These are phyloP conservation scores for Boechera stricta DNA, from an alignment of 345 rosid genomes.

Conservation along the genomic window DNA sequence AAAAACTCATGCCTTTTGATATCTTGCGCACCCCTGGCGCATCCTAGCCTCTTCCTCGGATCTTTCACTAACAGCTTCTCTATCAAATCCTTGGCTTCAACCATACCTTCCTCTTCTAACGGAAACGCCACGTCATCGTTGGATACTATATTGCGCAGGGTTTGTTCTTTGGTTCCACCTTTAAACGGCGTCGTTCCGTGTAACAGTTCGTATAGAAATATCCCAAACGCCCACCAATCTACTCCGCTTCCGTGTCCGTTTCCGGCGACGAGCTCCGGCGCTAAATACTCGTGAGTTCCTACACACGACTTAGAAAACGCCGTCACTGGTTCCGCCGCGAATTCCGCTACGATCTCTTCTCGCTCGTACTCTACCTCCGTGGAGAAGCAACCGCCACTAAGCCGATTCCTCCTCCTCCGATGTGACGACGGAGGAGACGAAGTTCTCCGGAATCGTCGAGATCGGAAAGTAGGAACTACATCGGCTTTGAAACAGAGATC, in stretches of 20 bases:
- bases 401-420: not conserved
- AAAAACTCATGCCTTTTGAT: constrained; percentile 82
- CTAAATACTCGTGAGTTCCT: constrained; percentile 91
- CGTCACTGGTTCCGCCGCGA: constrained; percentile 70
- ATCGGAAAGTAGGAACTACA: constrained; percentile 55
- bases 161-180: constrained; percentile 70
- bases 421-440: not conserved
- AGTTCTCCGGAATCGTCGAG: constrained; percentile 21
- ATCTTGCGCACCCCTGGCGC: constrained; percentile 76
- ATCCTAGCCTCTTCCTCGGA: constrained; percentile 72
- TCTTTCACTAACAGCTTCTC: constrained; percentile 73
- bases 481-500: constrained; percentile 70
- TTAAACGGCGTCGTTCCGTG: constrained; percentile 83
- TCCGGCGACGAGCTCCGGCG: constrained; percentile 85
- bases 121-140: constrained; percentile 54
- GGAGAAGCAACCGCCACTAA: constrained; percentile 25
- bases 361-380: constrained; percentile 19
- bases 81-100: constrained; percentile 75
- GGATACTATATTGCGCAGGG: constrained; percentile 71
- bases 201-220: constrained; percentile 69
- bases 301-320: constrained; percentile 75
- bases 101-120: constrained; percentile 52
- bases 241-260: constrained; percentile 91
- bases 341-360: constrained; percentile 57
- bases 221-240: constrained; percentile 98